phyloP scores from a whole-genome alignment of 257 asterid genomes.

The Rauvolfia tetraphylla region DNA sequence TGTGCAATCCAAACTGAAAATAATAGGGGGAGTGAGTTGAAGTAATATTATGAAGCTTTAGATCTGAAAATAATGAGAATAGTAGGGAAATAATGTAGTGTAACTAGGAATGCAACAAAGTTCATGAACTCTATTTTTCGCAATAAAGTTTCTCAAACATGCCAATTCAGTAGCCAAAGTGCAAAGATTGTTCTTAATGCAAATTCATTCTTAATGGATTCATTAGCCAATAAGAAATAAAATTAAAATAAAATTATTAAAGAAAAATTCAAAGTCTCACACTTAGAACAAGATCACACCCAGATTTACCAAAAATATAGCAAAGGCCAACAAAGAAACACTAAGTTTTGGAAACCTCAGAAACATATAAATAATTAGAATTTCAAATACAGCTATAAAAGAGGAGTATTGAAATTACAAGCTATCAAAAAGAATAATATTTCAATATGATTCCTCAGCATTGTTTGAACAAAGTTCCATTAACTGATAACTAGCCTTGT shows the following conservation, averaged over 20 bases:
- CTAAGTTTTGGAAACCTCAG: too few species aligned
- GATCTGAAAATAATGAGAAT: too few species aligned
- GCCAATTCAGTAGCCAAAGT: not conserved
- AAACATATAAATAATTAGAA: not conserved
- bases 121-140: too few species aligned
- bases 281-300: not conserved
- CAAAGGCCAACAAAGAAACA: too few species aligned
- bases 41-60: too few species aligned
- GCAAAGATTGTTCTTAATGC: not conserved
- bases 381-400: not conserved
- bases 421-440: not conserved
- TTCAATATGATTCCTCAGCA: not conserved
- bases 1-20: too few species aligned
- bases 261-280: not conserved
- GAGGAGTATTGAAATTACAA: not conserved
- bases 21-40: too few species aligned
- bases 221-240: not conserved
- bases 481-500: not conserved
- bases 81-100: too few species aligned
- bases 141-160: too few species aligned
- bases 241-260: not conserved
- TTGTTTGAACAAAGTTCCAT: not conserved
- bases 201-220: not conserved
- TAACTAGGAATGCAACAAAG: too few species aligned
- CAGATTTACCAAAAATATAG: not conserved